A percentile compares a stretch with the other conserved stretches of the same genome.
Evolutionary conservation across 768 basidiomycete genomes (phyloP).

Genomic region (Serendipita indica): DNA sequence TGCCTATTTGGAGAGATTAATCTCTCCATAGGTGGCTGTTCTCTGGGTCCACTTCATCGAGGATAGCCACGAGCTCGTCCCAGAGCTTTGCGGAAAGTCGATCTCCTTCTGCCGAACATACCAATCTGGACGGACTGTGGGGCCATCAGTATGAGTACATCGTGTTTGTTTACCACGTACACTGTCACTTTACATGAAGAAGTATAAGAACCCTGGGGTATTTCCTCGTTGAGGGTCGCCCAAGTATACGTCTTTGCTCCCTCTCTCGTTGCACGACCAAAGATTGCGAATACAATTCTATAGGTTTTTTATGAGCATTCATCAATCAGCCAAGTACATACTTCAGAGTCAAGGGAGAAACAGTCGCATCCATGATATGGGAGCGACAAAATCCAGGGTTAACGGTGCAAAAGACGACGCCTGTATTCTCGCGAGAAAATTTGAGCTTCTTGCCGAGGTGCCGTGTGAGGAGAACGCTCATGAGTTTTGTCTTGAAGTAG

Average conservation of each 20-base stretch:
- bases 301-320: not conserved
- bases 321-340: not conserved
- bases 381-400: slow-evolving; percentile 14
- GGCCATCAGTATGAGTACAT: not conserved
- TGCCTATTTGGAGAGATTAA: too few species aligned
- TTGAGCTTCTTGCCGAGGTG: not conserved
- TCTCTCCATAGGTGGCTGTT: too few species aligned
- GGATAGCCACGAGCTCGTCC: not conserved
- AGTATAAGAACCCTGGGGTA: not conserved
- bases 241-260: not conserved
- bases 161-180: not conserved
- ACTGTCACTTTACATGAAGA: not conserved
- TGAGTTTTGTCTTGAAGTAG: not conserved
- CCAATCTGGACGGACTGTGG: not conserved
- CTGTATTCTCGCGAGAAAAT: not conserved
- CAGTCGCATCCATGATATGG: not conserved
- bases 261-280: not conserved
- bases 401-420: slow-evolving; percentile 1
- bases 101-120: not conserved
- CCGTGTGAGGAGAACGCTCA: not conserved
- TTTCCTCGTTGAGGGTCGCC: not conserved
- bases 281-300: not conserved
- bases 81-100: not conserved
- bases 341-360: not conserved
- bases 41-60: not conserved